phyloP scores from a whole-genome alignment of 1,284 basidiomycete genomes.

The Puccinia novopanici region DNA sequence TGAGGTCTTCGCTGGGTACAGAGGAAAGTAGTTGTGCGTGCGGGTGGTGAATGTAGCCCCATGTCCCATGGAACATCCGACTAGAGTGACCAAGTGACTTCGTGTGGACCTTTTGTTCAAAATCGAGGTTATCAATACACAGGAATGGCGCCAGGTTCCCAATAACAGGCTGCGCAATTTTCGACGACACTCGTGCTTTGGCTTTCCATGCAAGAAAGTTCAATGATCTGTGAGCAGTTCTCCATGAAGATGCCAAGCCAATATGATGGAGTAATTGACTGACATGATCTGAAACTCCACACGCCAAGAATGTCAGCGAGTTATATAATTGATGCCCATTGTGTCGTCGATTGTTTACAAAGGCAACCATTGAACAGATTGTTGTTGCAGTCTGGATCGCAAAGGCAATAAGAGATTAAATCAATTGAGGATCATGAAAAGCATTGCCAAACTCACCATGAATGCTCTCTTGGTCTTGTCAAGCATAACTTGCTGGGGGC shows the following conservation, averaged over 20 bases:
- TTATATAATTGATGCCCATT: background rate
- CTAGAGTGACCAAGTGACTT: background rate
- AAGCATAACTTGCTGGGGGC: too few relatives aligned
- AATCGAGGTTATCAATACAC: slow-evolving; percentile 4
- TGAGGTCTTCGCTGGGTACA: background rate
- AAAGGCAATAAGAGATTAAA: background rate
- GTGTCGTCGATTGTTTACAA: background rate
- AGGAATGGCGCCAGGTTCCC: background rate
- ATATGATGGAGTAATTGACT: background rate
- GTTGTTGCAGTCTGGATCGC: background rate
- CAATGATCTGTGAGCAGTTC: background rate
- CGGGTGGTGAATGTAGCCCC: background rate
- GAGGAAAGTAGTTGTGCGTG: background rate
- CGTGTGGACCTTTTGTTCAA: background rate
- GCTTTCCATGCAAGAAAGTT: too few relatives aligned
- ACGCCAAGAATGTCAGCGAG: background rate
- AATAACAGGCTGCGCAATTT: too few relatives aligned
- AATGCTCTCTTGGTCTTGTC: background rate
- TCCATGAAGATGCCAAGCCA: background rate
- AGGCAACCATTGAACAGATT: background rate
- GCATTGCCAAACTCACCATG: background rate
- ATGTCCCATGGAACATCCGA: too few relatives aligned
- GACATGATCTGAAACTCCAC: too few relatives aligned
- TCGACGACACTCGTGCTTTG: too few relatives aligned
- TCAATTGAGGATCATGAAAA: background rate